Percentiles rank a stretch among this genome's conserved stretches.
These are phyloP conservation scores for Periconia sp. DNA, from an alignment of 2,329 filamentous ascomycete genomes.

Conservation along the genomic window DNA sequence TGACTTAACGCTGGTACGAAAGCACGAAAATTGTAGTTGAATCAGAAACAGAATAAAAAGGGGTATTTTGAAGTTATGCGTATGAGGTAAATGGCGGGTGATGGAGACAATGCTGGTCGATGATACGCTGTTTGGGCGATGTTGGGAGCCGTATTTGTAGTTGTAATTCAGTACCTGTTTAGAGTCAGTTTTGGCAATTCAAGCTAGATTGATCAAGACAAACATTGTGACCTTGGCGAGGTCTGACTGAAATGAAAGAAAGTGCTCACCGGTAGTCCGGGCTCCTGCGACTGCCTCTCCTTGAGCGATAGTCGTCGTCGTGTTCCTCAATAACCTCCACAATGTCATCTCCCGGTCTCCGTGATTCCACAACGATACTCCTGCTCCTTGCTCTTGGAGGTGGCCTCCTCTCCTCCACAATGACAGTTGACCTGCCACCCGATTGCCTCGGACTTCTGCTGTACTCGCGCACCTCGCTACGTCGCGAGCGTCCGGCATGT, in stretches of 20 bases:
- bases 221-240: background rate
- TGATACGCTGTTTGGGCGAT: background rate
- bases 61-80: background rate
- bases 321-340: constrained; percentile 62
- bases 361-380: constrained; percentile 48
- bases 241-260: background rate
- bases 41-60: background rate
- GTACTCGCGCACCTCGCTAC: constrained; percentile 40
- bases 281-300: constrained; percentile 39
- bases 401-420: constrained; percentile 41
- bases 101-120: background rate
- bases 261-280: background rate
- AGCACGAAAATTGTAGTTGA: background rate
- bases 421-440: constrained; percentile 34
- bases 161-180: background rate
- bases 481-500: constrained; percentile 23
- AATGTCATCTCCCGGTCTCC: constrained; percentile 55
- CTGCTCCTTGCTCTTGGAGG: constrained; percentile 30
- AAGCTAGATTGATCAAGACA: background rate
- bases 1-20: background rate
- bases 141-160: background rate
- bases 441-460: constrained; percentile 40
- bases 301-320: constrained; percentile 43
- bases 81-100: background rate
- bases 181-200: background rate